Base-by-base conservation (phyloP, 768 basidiomycete genomes). In the Boletus barrowsii region DNA sequence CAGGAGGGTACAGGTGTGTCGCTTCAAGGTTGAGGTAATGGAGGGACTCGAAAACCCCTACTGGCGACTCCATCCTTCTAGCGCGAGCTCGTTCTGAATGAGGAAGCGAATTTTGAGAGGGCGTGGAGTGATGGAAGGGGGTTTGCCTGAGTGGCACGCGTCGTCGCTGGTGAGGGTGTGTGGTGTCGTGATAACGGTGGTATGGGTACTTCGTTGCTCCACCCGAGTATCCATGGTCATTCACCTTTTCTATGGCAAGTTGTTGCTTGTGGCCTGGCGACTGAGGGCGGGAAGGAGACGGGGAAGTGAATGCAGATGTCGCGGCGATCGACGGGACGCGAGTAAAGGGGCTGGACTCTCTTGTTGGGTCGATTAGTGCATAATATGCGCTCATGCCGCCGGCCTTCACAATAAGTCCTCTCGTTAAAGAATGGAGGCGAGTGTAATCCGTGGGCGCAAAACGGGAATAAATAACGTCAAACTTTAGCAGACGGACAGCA, bases 31-130 rank as follows among this genome's bases (percentile, higher is more conserved):
- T 80, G 51, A 88, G 71, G 63, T 88, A 89, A 33, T 80, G 70
- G 59, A 87, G 82, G 3, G 79, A 80, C 70, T 90, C 88, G 55
- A 89, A 90, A 17, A 87, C 82, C 3, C 86, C 88, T 0, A 90
- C 88, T 0, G 79, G 79, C 24, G 76, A 72, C 61, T 88, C 83
- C n/a, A 57, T 60, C 56, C 68, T 73, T 36, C 63, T 56, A 14
- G 58, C 56, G 24, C 61, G 71, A 30, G 68, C 62, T 18, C 73
- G 55, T 0, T 77, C 65, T 5, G 75, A 52, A 47, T 75, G 74
- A 33, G 76, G 62, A 18, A 78, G 61, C 7, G 76, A 75, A 15
- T 68, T 64, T 30, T 78, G 75, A 5, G 55, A 63, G 36, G 74
- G 73, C 42, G 70, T 62, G 5, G 65, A 47, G 49, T 67, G 62